These are phyloP conservation scores for Schwanniomyces yamadae DNA, from an alignment of 805 yeast genomes.

Conservation along the genomic window DNA sequence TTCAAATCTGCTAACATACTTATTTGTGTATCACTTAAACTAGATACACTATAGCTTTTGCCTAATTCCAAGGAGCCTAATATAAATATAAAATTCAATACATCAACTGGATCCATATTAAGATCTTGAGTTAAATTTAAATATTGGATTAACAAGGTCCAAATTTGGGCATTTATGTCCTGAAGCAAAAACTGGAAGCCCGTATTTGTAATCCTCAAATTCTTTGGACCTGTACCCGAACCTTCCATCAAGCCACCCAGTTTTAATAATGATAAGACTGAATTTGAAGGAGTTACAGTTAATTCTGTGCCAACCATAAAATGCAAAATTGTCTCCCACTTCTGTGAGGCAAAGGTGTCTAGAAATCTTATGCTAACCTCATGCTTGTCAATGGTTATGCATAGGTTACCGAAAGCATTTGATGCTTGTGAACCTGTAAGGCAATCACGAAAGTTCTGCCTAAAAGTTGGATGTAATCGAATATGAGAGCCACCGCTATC, in stretches of 20 bases:
- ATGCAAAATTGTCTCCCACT: slow-evolving; percentile 95
- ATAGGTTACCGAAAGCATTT: slow-evolving; percentile 75
- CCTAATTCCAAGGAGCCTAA: slow-evolving; percentile 92
- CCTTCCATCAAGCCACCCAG: slow-evolving; percentile 90
- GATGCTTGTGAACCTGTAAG: slow-evolving; percentile 72
- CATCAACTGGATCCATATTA: slow-evolving; percentile 95
- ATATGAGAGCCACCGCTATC: slow-evolving; percentile 46
- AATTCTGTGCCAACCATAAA: slow-evolving; percentile 95
- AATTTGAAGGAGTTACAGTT: slow-evolving; percentile 67
- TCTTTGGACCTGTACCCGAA: slow-evolving; percentile 29
- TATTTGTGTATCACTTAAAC: slow-evolving; percentile 75
- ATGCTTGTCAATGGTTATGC: slow-evolving; percentile 54
- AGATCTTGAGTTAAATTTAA: slow-evolving; percentile 78
- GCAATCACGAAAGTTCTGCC: slow-evolving; percentile 74
- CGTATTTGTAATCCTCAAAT: slow-evolving; percentile 73
- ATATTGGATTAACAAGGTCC: slow-evolving; percentile 89
- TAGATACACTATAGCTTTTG: slow-evolving; percentile 70
- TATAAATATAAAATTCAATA: slow-evolving; percentile 88
- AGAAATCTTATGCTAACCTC: slow-evolving; percentile 63
- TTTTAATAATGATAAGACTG: slow-evolving; percentile 71
- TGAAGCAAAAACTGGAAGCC: slow-evolving; percentile 95
- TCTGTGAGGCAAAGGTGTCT: slow-evolving; percentile 76
- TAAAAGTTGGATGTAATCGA: slow-evolving; percentile 69
- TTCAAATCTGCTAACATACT: slow-evolving; percentile 85
- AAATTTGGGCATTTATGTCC: slow-evolving; percentile 89